Percentiles rank a stretch among this genome's conserved stretches.
Evolutionary conservation across 306 rosid genomes (phyloP).

Genomic region (Dryas alaskensis): DNA sequence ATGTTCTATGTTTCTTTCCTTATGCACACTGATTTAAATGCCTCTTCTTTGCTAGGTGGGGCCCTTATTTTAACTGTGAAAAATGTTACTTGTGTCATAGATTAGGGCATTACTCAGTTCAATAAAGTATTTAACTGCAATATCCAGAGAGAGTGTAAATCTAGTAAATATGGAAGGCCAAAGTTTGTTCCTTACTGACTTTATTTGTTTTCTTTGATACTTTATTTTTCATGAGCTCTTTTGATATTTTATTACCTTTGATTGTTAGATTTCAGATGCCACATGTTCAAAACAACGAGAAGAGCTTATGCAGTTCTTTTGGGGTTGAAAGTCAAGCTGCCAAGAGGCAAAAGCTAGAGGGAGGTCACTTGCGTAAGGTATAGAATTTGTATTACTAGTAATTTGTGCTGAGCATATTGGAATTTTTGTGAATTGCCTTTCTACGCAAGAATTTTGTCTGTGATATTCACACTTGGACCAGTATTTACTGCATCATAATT

Average conservation of each 20-base stretch:
- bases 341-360: constrained; percentile 89
- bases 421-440: neutral
- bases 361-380: constrained; percentile 78
- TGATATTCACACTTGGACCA: neutral
- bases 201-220: neutral
- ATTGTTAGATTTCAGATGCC: constrained; percentile 59
- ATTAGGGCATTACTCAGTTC: neutral
- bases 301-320: constrained; percentile 43
- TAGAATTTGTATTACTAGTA: constrained; percentile 18
- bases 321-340: constrained; percentile 76
- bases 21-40: neutral
- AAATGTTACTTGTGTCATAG: neutral
- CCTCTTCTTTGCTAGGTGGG: constrained; percentile 1
- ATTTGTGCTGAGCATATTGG: neutral
- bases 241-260: constrained; percentile 17
- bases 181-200: neutral
- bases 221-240: no score
- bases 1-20: neutral
- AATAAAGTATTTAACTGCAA: neutral
- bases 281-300: constrained; percentile 46
- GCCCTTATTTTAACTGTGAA: neutral
- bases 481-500: neutral
- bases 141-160: constrained; percentile 4
- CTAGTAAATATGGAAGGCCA: constrained; percentile 10
- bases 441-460: constrained; percentile 18